Conservation (phyloP, 768 basidiomycete species). For the Jaapia argillacea region DNA sequence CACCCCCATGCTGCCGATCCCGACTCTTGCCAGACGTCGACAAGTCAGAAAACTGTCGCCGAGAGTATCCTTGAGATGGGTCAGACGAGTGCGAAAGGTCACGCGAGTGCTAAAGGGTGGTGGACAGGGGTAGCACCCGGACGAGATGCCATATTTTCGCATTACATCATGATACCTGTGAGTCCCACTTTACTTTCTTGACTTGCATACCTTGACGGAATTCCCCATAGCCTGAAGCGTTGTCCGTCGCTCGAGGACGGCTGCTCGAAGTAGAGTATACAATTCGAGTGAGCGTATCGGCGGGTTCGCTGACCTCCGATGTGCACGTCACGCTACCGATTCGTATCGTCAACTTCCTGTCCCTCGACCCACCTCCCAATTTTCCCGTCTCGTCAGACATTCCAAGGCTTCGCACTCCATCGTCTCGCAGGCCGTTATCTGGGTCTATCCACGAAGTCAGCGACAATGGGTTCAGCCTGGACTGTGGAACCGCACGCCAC, state of each 20-base stretch:
- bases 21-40: slow-evolving; percentile 55
- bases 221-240: slow-evolving; percentile 46
- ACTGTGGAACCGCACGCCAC: too few relatives aligned
- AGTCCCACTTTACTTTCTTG: slow-evolving; percentile 19
- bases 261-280: slow-evolving; percentile 72
- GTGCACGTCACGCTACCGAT: slow-evolving; percentile 66
- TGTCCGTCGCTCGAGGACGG: slow-evolving; percentile 57
- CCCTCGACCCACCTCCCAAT: slow-evolving; percentile 70
- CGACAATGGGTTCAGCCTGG: too few relatives aligned
- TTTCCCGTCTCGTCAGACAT: slow-evolving; percentile 8
- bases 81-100: slow-evolving; percentile 49
- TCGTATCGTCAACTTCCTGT: slow-evolving; percentile 73
- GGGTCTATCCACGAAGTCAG: too few relatives aligned
- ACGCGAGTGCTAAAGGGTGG: slow-evolving; percentile 80
- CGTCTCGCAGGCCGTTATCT: too few relatives aligned
- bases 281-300: slow-evolving; percentile 52
- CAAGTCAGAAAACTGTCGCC: slow-evolving; percentile 52
- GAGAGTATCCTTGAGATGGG: slow-evolving; percentile 59
- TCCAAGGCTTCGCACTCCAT: too few relatives aligned
- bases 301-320: slow-evolving; percentile 50
- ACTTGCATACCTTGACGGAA: background rate
- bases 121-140: slow-evolving; percentile 74
- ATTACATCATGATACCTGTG: slow-evolving; percentile 69
- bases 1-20: slow-evolving; percentile 26
- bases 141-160: slow-evolving; percentile 51